These are phyloP conservation scores for Fusarium vanettenii DNA, from an alignment of 2,329 filamentous ascomycete genomes.

Conservation along the genomic window DNA sequence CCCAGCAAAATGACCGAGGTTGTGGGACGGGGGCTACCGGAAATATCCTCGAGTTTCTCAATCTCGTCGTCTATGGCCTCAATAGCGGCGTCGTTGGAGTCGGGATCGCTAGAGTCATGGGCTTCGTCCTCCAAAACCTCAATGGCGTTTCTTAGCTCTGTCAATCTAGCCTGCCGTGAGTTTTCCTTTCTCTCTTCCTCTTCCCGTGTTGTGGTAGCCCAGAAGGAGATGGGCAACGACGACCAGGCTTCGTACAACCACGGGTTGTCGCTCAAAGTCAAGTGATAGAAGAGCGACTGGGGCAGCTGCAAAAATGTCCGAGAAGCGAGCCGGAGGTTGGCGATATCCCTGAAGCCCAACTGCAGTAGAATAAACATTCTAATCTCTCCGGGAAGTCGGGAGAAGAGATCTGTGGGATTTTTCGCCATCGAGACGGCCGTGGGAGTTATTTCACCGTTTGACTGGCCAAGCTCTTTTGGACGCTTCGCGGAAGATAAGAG, in stretches of 20 bases:
- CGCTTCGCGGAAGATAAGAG: conserved; percentile 4
- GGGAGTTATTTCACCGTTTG: neutral
- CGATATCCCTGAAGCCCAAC: conserved; percentile 21
- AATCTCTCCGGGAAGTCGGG: conserved; percentile 20
- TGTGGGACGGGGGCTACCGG: neutral
- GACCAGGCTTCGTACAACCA: conserved; percentile 37
- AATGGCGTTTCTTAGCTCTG: neutral
- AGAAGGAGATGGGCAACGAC: conserved; percentile 18
- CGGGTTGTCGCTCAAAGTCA: conserved; percentile 19
- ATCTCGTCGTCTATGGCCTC: neutral
- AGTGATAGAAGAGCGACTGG: neutral
- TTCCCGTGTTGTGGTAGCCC: conserved; percentile 23
- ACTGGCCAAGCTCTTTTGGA: neutral
- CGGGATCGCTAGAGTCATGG: neutral
- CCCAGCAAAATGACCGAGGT: neutral
- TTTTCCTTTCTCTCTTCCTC: neutral
- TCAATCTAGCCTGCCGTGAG: neutral
- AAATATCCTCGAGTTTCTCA: neutral
- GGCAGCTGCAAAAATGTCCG: conserved; percentile 25
- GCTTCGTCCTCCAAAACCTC: neutral
- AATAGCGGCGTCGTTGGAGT: neutral
- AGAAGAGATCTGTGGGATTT: conserved; percentile 3
- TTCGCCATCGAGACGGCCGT: neutral
- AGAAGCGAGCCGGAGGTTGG: conserved; percentile 20
- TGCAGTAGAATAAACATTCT: conserved; percentile 11